Percentiles rank a stretch among this genome's conserved stretches.
Conservation (phyloP, 2,329 filamentous ascomycete genomes). For the Sporothrix luriei region DNA sequence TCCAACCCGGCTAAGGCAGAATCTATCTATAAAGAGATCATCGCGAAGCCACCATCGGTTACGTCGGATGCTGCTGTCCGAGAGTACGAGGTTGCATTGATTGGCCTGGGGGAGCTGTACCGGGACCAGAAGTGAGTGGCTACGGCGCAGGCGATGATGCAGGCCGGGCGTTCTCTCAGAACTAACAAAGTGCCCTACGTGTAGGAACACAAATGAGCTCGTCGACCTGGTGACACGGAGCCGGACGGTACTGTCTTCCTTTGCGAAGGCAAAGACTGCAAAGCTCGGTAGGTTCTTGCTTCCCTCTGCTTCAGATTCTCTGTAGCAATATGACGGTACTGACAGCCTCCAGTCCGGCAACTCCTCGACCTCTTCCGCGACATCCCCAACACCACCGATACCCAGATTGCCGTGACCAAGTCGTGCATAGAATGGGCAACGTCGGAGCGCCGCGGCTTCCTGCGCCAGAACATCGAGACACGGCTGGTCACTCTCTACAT, state of each 20-base stretch:
- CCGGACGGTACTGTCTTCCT: conserved; percentile 87
- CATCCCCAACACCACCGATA: conserved; percentile 92
- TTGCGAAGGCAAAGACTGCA: conserved; percentile 97
- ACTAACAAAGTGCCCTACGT: neutral
- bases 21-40: conserved; percentile 83
- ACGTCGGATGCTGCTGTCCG: conserved; percentile 82
- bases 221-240: conserved; percentile 89
- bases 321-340: neutral
- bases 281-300: conserved; percentile 74
- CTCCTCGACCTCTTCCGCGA: conserved; percentile 92
- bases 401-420: conserved; percentile 92
- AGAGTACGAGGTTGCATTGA: conserved; percentile 87
- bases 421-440: conserved; percentile 99
- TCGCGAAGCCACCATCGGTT: conserved; percentile 79
- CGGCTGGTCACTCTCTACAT: conserved; percentile 93
- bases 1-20: conserved; percentile 82
- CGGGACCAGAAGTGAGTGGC: conserved; percentile 75
- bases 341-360: conserved; percentile 73
- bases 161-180: conserved; percentile 39
- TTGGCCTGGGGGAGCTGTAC: conserved; percentile 90
- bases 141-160: neutral
- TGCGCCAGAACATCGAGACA: conserved; percentile 97
- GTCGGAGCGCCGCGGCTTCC: conserved; percentile 89
- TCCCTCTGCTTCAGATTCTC: neutral
- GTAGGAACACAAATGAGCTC: conserved; percentile 77